A percentile compares a stretch with the other conserved stretches of the same genome.
phyloP scores from a whole-genome alignment of 2,329 filamentous ascomycete species.

The Sarocladium brachiariae region DNA sequence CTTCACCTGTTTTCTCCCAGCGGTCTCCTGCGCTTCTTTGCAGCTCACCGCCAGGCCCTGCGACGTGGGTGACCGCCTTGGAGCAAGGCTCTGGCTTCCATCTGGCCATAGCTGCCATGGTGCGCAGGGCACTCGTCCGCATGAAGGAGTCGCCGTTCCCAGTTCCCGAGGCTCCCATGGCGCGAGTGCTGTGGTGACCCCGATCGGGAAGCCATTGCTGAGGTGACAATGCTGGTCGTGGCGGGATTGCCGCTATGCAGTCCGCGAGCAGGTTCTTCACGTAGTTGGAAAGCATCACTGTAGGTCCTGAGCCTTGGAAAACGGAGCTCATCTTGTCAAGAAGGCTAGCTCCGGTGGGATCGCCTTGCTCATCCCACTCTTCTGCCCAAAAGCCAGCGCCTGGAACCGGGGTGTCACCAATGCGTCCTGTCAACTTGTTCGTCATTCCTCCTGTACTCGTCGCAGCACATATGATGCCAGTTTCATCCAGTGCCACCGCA shows the following conservation, averaged over 20 bases:
- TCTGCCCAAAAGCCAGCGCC: conserved; percentile 90
- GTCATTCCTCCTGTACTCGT: conserved; percentile 72
- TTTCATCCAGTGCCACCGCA: conserved; percentile 71
- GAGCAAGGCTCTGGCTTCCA: conserved; percentile 49
- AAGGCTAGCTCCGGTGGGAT: conserved; percentile 19
- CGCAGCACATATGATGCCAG: conserved; percentile 64
- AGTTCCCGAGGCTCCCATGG: conserved; percentile 63
- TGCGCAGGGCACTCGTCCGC: conserved; percentile 62
- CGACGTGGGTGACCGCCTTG: conserved; percentile 42
- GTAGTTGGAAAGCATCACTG: conserved; percentile 22
- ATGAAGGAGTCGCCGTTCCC: conserved; percentile 89
- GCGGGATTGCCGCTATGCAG: conserved; percentile 36
- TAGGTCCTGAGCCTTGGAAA: not conserved
- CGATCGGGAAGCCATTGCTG: conserved; percentile 2
- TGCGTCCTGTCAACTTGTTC: conserved; percentile 78
- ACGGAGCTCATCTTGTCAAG: not conserved
- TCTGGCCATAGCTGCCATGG: conserved; percentile 64
- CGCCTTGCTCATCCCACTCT: conserved; percentile 57
- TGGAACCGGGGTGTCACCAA: conserved; percentile 78
- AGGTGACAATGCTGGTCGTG: conserved; percentile 27
- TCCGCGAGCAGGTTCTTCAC: conserved; percentile 47
- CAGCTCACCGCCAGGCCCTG: conserved; percentile 66
- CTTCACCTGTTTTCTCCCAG: conserved; percentile 70
- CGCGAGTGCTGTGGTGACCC: conserved; percentile 18
- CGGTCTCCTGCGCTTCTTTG: conserved; percentile 66